These are phyloP conservation scores for Tagetes erecta DNA, from an alignment of 129 eudicot genomes.

Conservation along the genomic window DNA sequence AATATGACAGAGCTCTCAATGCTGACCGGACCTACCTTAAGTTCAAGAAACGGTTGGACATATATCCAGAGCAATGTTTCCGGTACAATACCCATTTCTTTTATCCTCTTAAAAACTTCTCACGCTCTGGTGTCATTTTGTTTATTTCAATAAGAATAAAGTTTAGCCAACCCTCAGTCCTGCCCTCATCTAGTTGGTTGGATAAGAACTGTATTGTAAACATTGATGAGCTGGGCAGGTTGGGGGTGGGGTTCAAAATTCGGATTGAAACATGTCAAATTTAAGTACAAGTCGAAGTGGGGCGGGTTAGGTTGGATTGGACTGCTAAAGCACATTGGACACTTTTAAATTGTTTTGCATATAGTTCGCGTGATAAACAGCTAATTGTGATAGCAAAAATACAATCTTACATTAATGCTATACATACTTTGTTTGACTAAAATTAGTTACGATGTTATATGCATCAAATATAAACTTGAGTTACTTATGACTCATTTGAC, in stretches of 20 bases:
- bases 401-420: neutral
- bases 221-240: neutral
- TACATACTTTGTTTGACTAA: neutral
- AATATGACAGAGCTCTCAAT: constrained; percentile 73
- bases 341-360: neutral
- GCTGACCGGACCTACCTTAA: constrained; percentile 95
- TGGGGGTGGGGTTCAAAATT: neutral
- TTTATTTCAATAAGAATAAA: neutral
- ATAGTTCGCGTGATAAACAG: neutral
- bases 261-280: neutral
- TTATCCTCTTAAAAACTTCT: neutral
- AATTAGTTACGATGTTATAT: neutral
- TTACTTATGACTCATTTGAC: neutral
- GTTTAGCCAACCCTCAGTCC: neutral
- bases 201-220: neutral
- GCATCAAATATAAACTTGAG: neutral
- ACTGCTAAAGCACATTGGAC: neutral
- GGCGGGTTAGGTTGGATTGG: neutral
- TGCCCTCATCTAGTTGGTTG: neutral
- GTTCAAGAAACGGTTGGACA: constrained; percentile 86
- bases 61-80: constrained; percentile 88
- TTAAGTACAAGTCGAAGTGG: neutral
- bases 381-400: neutral
- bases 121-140: neutral
- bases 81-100: constrained; percentile 43